These are phyloP conservation scores for Croton laevigatus DNA, from an alignment of 441 rosid species.

Conservation along the genomic window DNA sequence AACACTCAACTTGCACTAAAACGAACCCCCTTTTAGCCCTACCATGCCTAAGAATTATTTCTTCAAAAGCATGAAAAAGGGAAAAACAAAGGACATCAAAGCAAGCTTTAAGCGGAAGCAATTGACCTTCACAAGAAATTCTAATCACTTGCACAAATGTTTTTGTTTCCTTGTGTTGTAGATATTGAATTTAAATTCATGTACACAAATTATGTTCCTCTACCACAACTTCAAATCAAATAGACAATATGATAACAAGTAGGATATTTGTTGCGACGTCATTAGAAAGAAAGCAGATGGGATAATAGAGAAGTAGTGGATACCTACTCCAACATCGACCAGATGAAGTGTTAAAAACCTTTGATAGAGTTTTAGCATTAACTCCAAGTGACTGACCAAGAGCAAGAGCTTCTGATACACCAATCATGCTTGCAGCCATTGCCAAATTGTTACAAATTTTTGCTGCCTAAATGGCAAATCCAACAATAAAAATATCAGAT, in stretches of 20 bases:
- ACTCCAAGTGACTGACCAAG: slow-evolving; percentile 90
- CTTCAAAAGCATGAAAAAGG: not conserved
- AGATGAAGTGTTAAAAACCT: slow-evolving; percentile 82
- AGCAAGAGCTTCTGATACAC: slow-evolving; percentile 89
- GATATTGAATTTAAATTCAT: not conserved
- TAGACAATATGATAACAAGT: not conserved
- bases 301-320: slow-evolving; percentile 19
- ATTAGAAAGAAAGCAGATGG: slow-evolving; percentile 3
- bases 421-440: slow-evolving; percentile 91
- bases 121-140: not conserved
- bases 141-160: not conserved
- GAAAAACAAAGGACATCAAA: not conserved
- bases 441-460: slow-evolving; percentile 94
- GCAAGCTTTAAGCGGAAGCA: not conserved
- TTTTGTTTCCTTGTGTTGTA: not conserved
- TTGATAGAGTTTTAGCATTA: slow-evolving; percentile 56
- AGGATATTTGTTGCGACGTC: not conserved
- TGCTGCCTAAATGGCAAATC: slow-evolving; percentile 57
- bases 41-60: not conserved
- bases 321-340: slow-evolving; percentile 96
- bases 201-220: not conserved
- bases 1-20: not conserved
- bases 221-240: not conserved
- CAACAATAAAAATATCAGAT: slow-evolving; percentile 14
- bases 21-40: not conserved